Conservation (phyloP, 371 early-diverging fungal species). For the Mortierella polycephala region DNA sequence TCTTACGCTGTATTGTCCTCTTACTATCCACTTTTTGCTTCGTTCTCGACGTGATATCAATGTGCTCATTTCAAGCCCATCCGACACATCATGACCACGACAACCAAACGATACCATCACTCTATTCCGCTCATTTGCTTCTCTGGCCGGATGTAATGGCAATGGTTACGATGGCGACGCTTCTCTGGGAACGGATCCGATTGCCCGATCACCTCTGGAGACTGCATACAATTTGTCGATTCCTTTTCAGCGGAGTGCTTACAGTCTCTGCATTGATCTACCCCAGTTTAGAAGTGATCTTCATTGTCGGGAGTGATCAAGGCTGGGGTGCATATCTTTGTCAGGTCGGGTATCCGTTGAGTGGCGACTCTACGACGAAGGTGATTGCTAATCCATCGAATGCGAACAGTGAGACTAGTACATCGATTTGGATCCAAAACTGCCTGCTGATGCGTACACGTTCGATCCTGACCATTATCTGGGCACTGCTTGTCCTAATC, state of each 20-base stretch:
- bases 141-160: constrained; percentile 14
- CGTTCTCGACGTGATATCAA: neutral
- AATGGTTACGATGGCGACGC: constrained; percentile 1
- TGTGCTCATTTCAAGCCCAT: neutral
- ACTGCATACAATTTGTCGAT: neutral
- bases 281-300: neutral
- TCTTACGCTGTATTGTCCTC: neutral
- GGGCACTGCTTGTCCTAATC: constrained; percentile 6
- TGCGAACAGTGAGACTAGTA: neutral
- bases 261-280: constrained; percentile 2
- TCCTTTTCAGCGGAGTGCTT: neutral
- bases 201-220: constrained; percentile 5
- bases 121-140: neutral
- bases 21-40: neutral
- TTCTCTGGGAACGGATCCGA: constrained; percentile 8
- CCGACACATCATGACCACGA: neutral
- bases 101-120: neutral
- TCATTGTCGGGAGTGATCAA: neutral
- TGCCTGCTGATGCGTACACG: constrained; percentile 12
- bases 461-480: constrained; percentile 13
- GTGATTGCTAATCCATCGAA: neutral
- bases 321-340: constrained; percentile 3
- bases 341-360: neutral
- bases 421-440: neutral
- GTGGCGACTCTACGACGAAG: neutral